Evolutionary conservation across 257 asterid genomes (phyloP).

Genomic region (Ilex aquifolium): DNA sequence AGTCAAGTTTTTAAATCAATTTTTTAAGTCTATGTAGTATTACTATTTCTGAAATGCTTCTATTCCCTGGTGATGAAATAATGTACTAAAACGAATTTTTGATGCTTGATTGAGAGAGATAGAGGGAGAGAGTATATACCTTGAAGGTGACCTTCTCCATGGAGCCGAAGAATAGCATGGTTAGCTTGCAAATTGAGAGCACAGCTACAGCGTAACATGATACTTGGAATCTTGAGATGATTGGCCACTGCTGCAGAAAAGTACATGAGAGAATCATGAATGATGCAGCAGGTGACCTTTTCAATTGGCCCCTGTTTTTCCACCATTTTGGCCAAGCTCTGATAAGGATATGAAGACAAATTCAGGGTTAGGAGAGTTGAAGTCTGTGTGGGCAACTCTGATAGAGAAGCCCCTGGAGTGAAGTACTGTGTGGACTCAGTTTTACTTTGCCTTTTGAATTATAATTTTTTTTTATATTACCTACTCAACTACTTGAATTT

Average conservation of each 20-base stretch:
- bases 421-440: not conserved
- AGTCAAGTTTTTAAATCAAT: too few species aligned
- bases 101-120: too few species aligned
- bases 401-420: conserved; percentile 19
- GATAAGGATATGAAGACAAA: conserved; percentile 13
- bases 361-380: conserved; percentile 10
- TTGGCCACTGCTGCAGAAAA: conserved; percentile 33
- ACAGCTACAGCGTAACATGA: conserved; percentile 30
- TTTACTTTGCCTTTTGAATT: too few species aligned
- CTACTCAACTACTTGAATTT: too few species aligned
- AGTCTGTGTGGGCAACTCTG: conserved; percentile 8
- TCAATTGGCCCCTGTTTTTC: conserved; percentile 10
- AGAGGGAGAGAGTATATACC: conserved; percentile 13
- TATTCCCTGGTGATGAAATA: too few species aligned
- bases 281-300: conserved; percentile 20
- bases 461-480: too few species aligned
- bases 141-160: conserved; percentile 19
- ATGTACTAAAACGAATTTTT: too few species aligned
- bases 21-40: too few species aligned
- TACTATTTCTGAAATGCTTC: too few species aligned
- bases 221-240: conserved; percentile 31
- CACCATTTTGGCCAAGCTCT: conserved; percentile 22
- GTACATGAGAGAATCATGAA: conserved; percentile 37
- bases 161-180: conserved; percentile 18
- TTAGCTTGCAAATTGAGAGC: conserved; percentile 30